These are phyloP conservation scores for Scedosporium boydii DNA, from an alignment of 2,329 filamentous ascomycete genomes.

Conservation along the genomic window DNA sequence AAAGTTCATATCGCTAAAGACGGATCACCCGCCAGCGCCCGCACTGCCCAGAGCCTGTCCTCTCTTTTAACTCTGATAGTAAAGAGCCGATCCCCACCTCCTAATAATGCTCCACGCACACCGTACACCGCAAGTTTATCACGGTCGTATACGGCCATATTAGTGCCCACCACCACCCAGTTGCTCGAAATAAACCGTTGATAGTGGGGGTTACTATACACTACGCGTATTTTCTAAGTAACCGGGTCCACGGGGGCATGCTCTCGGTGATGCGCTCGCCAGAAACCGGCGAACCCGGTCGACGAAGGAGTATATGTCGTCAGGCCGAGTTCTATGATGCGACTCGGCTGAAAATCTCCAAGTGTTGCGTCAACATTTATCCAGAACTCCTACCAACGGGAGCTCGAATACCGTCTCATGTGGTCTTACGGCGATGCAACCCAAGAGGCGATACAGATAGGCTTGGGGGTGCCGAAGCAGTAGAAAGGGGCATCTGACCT, in stretches of 20 bases:
- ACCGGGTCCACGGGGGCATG: background rate
- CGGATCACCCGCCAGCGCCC: background rate
- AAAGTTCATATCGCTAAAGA: conserved; percentile 4
- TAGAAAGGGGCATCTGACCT: background rate
- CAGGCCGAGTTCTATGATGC: background rate
- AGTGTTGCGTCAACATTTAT: background rate
- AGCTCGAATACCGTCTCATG: background rate
- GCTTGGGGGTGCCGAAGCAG: too few relatives aligned
- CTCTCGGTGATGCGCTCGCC: background rate
- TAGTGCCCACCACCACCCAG: background rate
- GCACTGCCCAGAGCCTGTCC: background rate
- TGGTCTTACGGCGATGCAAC: background rate
- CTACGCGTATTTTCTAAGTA: background rate
- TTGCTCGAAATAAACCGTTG: background rate
- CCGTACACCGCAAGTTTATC: background rate
- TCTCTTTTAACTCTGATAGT: background rate
- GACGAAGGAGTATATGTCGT: background rate
- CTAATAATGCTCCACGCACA: background rate
- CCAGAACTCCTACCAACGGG: background rate
- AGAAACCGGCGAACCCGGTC: background rate
- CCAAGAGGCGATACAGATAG: background rate
- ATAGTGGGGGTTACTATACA: background rate
- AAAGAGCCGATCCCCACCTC: background rate
- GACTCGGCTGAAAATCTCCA: background rate
- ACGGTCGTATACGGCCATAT: background rate